A percentile compares a stretch with the other conserved stretches of the same genome.
phyloP scores from a whole-genome alignment of 2,329 filamentous ascomycete genomes.

The Berkeleyomyces rouxiae region DNA sequence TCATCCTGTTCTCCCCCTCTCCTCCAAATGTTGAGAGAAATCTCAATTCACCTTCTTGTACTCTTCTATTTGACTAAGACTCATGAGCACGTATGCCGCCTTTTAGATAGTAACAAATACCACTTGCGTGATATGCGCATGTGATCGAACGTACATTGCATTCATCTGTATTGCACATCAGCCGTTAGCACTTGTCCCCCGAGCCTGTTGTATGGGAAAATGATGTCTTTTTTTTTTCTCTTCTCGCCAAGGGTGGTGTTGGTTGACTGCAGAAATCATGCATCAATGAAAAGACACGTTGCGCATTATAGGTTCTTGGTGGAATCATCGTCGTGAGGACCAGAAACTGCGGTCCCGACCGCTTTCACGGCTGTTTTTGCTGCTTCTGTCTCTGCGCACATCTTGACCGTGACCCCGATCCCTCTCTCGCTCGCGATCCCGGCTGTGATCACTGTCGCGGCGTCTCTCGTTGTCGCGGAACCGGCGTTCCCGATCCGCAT shows the following conservation, averaged over 20 bases:
- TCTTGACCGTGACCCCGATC: slow-evolving; percentile 17
- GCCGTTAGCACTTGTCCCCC: background rate
- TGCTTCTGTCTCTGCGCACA: slow-evolving; percentile 23
- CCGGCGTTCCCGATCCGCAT: slow-evolving; percentile 14
- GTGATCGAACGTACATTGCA: background rate
- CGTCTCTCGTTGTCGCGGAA: slow-evolving; percentile 23
- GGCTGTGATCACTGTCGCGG: slow-evolving; percentile 27
- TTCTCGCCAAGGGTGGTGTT: no score
- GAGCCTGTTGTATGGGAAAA: background rate
- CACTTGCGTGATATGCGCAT: background rate
- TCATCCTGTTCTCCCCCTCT: no score
- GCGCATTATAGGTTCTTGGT: background rate
- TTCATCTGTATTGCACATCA: background rate
- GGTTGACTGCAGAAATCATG: no score
- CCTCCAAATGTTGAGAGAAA: background rate
- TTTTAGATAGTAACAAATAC: background rate
- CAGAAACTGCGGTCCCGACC: slow-evolving; percentile 11
- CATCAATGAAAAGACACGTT: no score
- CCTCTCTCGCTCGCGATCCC: slow-evolving; percentile 21
- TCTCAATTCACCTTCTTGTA: background rate
- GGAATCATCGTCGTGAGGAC: slow-evolving; percentile 4
- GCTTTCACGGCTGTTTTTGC: slow-evolving; percentile 19
- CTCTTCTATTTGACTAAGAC: background rate
- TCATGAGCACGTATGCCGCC: background rate
- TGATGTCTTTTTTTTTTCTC: background rate